These are phyloP conservation scores for Asterophora lycoperdoides DNA, from an alignment of 768 basidiomycete species.

Conservation along the genomic window DNA sequence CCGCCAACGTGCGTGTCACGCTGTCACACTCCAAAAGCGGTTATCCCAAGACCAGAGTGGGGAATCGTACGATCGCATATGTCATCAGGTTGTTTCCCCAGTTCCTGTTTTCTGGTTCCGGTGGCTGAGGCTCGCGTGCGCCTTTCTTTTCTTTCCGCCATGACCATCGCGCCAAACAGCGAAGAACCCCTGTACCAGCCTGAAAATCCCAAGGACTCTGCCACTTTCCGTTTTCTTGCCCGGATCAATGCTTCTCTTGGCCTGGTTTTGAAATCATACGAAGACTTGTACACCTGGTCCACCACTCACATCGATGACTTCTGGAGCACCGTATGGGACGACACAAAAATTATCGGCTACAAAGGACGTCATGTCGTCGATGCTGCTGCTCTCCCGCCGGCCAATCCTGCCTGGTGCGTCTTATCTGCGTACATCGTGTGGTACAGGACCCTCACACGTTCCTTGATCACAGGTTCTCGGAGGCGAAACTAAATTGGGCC, in stretches of 20 bases:
- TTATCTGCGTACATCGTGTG: slow-evolving; percentile 5
- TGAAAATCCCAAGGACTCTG: slow-evolving; percentile 35
- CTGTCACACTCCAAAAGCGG: slow-evolving; percentile 7
- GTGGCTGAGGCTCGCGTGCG: background rate
- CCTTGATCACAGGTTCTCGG: slow-evolving; percentile 39
- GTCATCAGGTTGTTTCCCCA: background rate
- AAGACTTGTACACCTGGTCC: slow-evolving; percentile 68
- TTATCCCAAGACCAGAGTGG: background rate
- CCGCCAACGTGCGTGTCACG: slow-evolving; percentile 25
- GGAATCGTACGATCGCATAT: background rate
- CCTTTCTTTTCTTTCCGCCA: slow-evolving; percentile 4
- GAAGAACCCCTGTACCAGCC: slow-evolving; percentile 43
- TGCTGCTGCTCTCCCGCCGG: slow-evolving; percentile 43
- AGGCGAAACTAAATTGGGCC: slow-evolving; percentile 71
- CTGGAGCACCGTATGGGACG: slow-evolving; percentile 76
- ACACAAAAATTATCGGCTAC: slow-evolving; percentile 52
- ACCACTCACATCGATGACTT: slow-evolving; percentile 54
- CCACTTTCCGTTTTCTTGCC: slow-evolving; percentile 45
- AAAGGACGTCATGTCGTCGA: slow-evolving; percentile 64
- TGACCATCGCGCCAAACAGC: slow-evolving; percentile 7
- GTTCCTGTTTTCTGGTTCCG: slow-evolving; percentile 5
- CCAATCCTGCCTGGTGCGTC: slow-evolving; percentile 64
- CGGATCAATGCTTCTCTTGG: slow-evolving; percentile 45
- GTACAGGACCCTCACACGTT: slow-evolving; percentile 7
- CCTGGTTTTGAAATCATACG: slow-evolving; percentile 47